Conservation (phyloP, 495 filamentous ascomycete species). For the Cercophora newfieldiana region DNA sequence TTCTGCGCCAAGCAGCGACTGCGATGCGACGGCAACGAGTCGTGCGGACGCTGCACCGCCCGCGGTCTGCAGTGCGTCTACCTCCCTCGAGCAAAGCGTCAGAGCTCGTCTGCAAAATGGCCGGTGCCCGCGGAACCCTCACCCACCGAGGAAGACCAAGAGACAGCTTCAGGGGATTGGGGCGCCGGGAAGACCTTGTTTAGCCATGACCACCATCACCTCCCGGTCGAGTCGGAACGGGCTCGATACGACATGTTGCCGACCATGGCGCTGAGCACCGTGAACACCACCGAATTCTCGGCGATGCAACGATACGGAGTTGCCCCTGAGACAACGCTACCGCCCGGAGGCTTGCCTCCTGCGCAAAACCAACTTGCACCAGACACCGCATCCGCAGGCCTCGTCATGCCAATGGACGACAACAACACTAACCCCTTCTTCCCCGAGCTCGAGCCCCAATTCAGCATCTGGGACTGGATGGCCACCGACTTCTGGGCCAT, state of each 20-base stretch:
- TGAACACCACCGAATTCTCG: no score
- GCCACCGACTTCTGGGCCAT: background rate
- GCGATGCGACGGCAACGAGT: conserved; percentile 2
- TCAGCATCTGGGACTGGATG: background rate
- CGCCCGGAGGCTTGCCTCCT: no score
- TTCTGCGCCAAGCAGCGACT: conserved; percentile 2
- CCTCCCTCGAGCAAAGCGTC: background rate
- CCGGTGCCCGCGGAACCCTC: background rate
- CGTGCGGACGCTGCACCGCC: background rate
- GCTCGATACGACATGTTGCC: background rate
- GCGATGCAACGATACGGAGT: background rate
- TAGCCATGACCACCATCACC: background rate
- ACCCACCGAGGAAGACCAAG: no score
- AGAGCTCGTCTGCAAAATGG: background rate
- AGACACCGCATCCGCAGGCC: no score
- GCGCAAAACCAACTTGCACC: no score
- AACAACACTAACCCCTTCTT: background rate
- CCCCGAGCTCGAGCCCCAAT: background rate
- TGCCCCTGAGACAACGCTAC: no score
- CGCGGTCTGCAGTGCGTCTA: conserved; percentile 2
- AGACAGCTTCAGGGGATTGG: background rate
- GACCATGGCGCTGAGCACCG: background rate
- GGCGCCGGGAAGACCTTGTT: background rate
- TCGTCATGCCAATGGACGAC: background rate
- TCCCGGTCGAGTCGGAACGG: background rate